Base-by-base conservation (phyloP, 345 rosid genomes). In the Citrus trifoliata region DNA sequence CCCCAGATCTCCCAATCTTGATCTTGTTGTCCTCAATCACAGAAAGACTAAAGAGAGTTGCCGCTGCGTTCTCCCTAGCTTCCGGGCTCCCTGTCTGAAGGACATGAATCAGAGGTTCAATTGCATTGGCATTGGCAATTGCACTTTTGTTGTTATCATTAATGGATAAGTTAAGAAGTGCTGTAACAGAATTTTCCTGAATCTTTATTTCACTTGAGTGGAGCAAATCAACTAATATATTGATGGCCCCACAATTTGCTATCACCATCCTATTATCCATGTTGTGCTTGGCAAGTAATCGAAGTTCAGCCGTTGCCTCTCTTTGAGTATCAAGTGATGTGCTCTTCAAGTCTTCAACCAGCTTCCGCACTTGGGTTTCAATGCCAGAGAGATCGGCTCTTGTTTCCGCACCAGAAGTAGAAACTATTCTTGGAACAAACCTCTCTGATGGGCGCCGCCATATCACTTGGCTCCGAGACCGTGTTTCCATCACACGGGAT, bases 11-110 rank as follows among this genome's bases (percentile, higher is more conserved):
- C 78, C 95, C 97, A 61, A 97, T 97, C 87, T 76, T 88, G 74
- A 85, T 78, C 87, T 93, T 97, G 85, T 93, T 90, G 76, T 93
- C 95, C 86, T 92, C 95, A 2, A 92, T 85, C 35, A 88, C 93
- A 0, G 99, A 96, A 32, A 96, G 91, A 63, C 98, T 96, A 76
- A 92, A 92, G 6, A 96, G 90, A 8, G 98, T 93, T 28, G 93
- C 95, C 76, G 99, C 98, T 66, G 98, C 67, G 71, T 94, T 97
- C 75, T 90, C 97, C 85, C 86, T 97, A 60, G 98, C 98, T 86
- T 93, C 98, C 1, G 88, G 80, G 81, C 82, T 92, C 70, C 99
- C 99, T 16, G 95, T 87, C 84, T 86, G 80, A 30, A 97, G 93
- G 35, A 94, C 98, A 74, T 92, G 88, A 71, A 97, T 88, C 79